These are phyloP conservation scores for Plasmodium chabaudi DNA, from an alignment of 169 alveolate species.

Conservation along the genomic window DNA sequence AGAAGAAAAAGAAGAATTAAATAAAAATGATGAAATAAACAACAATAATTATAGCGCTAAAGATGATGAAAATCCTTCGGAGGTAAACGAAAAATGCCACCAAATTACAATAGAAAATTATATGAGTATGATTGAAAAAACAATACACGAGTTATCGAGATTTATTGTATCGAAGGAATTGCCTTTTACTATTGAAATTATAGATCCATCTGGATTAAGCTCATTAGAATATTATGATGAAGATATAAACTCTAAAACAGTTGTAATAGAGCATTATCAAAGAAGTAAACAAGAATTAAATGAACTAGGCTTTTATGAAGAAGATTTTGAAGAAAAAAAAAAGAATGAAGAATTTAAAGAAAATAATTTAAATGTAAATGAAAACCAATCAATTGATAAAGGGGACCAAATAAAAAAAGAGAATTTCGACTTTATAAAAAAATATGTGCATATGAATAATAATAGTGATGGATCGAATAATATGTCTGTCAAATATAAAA, in stretches of 20 bases:
- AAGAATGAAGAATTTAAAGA: neutral
- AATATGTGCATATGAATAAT: slow-evolving; percentile 41
- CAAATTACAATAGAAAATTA: slow-evolving; percentile 72
- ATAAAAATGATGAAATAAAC: neutral
- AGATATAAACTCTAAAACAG: slow-evolving; percentile 79
- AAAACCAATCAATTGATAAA: slow-evolving; percentile 14
- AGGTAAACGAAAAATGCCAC: slow-evolving; percentile 5
- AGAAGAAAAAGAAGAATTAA: neutral
- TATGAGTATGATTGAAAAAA: slow-evolving; percentile 58
- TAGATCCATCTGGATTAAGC: slow-evolving; percentile 96
- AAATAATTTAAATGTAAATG: neutral
- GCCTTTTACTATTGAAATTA: slow-evolving; percentile 90
- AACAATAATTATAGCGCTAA: slow-evolving; percentile 1
- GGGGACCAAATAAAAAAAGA: slow-evolving; percentile 42
- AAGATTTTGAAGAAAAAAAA: slow-evolving; percentile 75
- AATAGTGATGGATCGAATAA: neutral
- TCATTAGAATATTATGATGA: slow-evolving; percentile 85
- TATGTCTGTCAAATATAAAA: slow-evolving; percentile 30
- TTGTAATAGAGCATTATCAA: slow-evolving; percentile 81
- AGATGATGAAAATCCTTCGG: neutral
- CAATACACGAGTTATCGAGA: slow-evolving; percentile 26
- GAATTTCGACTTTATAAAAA: slow-evolving; percentile 68
- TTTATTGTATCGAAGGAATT: slow-evolving; percentile 55
- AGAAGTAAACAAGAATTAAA: slow-evolving; percentile 86
- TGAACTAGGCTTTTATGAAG: slow-evolving; percentile 89